Evolutionary conservation across 345 rosid species (phyloP), one percentile per base, ranked within the genome.

Genomic region (Anastatica hierochuntica): DNA sequence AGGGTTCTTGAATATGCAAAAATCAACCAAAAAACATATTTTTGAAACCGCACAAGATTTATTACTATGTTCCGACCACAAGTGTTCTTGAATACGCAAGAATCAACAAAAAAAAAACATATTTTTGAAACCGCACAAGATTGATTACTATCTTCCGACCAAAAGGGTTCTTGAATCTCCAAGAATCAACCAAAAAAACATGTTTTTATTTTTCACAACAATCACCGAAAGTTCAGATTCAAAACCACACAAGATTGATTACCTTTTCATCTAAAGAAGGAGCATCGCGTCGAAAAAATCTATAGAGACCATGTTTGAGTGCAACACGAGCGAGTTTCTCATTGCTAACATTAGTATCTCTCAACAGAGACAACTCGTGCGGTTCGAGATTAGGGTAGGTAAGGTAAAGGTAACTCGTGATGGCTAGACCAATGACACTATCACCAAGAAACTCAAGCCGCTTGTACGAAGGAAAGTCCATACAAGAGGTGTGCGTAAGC

Each of bases 241-340:
- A 16, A n/a, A n/a, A n/a, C n/a, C n/a, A n/a, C n/a, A n/a, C n/a
- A n/a, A 24, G 34, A 53, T 8, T 12, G 12, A 29, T 40, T 55
- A 74, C 94, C 86, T 72, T 75, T 5, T 74, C 74, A 11, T 79
- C 85, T 12, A 78, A 72, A 1, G 71, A 5, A 37, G 55, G 13
- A 34, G 73, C 67, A 53, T 69, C 77, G 61, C 69, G 83, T 12
- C 83, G 65, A 10, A 84, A 44, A 34, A 66, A 74, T 6, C 18
- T 20, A 24, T 76, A 79, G 5, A 89, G 72, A 0, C 74, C 66
- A 14, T 72, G 87, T 7, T 43, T 71, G 47, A 83, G 49, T 21
- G 95, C 81, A 17, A 79, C 84, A 17, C 92, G 92, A 7, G 97
- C 89, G 30, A 89, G 78, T 45, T 85, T 89, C 79, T 89, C 97